Conservation (phyloP, 345 rosid genomes). For the Populus simonii region DNA sequence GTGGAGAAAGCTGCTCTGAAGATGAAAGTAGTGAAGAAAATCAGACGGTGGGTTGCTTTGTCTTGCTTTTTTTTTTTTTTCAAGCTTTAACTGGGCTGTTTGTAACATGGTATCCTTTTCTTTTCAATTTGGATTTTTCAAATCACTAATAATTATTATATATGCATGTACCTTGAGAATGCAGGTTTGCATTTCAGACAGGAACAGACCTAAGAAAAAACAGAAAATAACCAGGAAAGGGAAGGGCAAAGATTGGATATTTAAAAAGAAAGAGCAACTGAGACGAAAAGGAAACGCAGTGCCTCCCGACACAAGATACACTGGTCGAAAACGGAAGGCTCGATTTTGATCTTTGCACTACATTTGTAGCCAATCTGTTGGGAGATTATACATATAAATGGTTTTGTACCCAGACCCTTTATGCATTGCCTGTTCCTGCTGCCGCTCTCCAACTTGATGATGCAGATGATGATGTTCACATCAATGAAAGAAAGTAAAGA, state of each 20-base stretch:
- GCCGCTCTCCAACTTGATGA: too few species aligned
- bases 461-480: background rate
- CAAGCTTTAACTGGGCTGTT: background rate
- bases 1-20: conserved; percentile 60
- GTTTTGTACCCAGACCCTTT: too few species aligned
- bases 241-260: conserved; percentile 70
- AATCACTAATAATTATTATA: background rate
- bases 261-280: conserved; percentile 85
- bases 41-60: conserved; percentile 41
- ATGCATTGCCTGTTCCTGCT: background rate
- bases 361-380: background rate
- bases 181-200: conserved; percentile 65
- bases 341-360: conserved; percentile 42
- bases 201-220: conserved; percentile 77
- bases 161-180: background rate
- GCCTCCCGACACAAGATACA: conserved; percentile 75
- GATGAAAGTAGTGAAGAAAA: conserved; percentile 57
- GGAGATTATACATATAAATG: background rate
- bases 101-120: background rate
- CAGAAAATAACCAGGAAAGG: conserved; percentile 64
- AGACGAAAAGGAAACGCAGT: conserved; percentile 74
- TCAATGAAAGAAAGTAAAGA: background rate
- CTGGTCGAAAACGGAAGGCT: conserved; percentile 75
- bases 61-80: background rate
- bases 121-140: too few species aligned